phyloP scores from a whole-genome alignment of 139 green algal genomes.

The Chlorella sp. region DNA sequence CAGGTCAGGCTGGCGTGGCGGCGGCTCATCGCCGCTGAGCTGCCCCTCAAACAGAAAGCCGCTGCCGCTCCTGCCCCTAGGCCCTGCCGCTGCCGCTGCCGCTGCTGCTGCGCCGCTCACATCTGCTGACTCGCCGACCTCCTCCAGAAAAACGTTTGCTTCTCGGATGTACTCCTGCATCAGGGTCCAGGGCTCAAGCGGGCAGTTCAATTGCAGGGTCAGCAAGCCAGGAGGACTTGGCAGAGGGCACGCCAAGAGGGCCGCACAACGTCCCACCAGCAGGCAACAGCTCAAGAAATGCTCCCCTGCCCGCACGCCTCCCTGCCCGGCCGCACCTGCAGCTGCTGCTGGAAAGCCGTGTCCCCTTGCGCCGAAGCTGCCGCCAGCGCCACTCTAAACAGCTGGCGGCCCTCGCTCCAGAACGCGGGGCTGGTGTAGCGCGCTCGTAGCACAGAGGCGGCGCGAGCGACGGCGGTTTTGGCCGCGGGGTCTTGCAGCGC shows the following conservation, averaged over 20 bases:
- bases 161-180: neutral
- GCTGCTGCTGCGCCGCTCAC: neutral
- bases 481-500: neutral
- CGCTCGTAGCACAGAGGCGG: slow-evolving; percentile 16
- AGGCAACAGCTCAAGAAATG: too few relatives aligned
- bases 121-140: neutral
- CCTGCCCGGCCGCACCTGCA: too few relatives aligned
- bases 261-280: too few relatives aligned
- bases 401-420: slow-evolving; percentile 22
- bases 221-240: too few relatives aligned
- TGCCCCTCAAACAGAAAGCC: slow-evolving; percentile 45
- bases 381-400: slow-evolving; percentile 17
- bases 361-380: neutral
- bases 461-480: neutral
- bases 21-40: neutral
- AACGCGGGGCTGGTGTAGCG: slow-evolving; percentile 31
- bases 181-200: neutral
- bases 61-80: too few relatives aligned
- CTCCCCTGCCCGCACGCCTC: too few relatives aligned
- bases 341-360: neutral
- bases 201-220: too few relatives aligned
- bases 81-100: neutral
- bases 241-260: too few relatives aligned
- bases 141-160: slow-evolving; percentile 2
- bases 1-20: neutral